Conservation (phyloP, 371 early-diverging fungal species). For the Syncephalis fuscata region DNA sequence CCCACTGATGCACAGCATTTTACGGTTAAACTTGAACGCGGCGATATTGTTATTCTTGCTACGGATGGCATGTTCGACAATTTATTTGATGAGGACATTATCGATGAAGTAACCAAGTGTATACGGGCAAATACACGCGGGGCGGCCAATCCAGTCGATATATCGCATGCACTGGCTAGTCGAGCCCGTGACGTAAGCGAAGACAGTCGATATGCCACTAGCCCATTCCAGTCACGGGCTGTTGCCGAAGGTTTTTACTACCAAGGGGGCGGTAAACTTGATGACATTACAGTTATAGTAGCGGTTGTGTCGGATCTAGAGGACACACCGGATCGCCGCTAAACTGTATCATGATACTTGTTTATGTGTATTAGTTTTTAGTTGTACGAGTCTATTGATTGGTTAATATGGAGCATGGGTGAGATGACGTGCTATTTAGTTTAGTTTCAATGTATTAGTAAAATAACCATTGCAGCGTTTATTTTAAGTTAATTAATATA, state of each 20-base stretch:
- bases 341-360: no score
- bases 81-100: conserved; percentile 61
- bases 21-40: conserved; percentile 55
- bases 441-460: no score
- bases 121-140: conserved; percentile 18
- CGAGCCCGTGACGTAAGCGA: conserved; percentile 65
- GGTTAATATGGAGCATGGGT: no score
- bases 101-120: conserved; percentile 46
- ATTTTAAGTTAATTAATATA: no score
- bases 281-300: conserved; percentile 68
- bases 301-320: conserved; percentile 46
- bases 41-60: conserved; percentile 61
- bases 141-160: conserved; percentile 32
- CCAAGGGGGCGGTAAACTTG: conserved; percentile 65
- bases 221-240: conserved; percentile 75
- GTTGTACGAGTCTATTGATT: no score
- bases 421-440: no score
- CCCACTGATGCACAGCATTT: conserved; percentile 63
- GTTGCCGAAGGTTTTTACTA: conserved; percentile 59
- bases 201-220: conserved; percentile 46
- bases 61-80: conserved; percentile 73
- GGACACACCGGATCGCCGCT: conserved; percentile 3
- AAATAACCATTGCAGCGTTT: no score
- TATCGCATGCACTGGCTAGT: conserved; percentile 58
- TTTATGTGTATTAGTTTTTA: no score